Evolutionary conservation across 1,139 yeast species (phyloP).

Genomic region (Taphrina flavorubra): DNA sequence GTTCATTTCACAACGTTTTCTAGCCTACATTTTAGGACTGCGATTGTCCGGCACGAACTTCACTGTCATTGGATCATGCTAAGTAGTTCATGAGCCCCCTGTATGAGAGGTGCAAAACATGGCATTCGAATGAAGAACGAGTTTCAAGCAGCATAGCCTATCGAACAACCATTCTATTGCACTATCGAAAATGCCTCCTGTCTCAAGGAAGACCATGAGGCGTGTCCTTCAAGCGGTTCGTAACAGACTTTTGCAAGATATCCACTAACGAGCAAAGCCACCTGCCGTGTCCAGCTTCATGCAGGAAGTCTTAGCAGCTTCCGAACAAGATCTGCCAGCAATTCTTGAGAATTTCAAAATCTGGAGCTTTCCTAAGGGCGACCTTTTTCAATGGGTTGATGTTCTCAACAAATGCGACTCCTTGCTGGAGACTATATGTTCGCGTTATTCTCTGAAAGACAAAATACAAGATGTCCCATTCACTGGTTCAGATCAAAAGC

Average conservation of each 20-base stretch:
- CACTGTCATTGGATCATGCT: too few species aligned
- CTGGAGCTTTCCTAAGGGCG: constrained; percentile 77
- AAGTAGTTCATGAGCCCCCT: too few species aligned
- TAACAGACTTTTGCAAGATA: neutral
- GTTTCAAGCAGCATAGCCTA: neutral
- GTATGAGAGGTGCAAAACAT: too few species aligned
- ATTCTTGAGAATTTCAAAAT: constrained; percentile 19
- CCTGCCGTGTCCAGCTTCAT: constrained; percentile 26
- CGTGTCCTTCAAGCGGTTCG: constrained; percentile 29
- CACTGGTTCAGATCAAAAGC: constrained; percentile 55
- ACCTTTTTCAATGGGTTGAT: constrained; percentile 76
- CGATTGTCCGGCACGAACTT: too few species aligned
- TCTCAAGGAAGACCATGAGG: constrained; percentile 16
- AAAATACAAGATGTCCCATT: constrained; percentile 39
- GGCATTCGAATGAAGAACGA: neutral
- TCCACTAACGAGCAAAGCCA: constrained; percentile 9
- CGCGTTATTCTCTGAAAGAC: constrained; percentile 61
- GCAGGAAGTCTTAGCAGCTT: constrained; percentile 22
- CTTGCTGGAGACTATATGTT: constrained; percentile 62
- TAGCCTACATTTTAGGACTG: too few species aligned
- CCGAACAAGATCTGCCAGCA: constrained; percentile 12
- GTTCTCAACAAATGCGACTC: constrained; percentile 77
- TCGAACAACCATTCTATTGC: constrained; percentile 1
- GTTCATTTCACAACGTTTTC: too few species aligned
- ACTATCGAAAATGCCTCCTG: constrained; percentile 14